Evolutionary conservation across 495 filamentous ascomycete genomes (phyloP), one percentile per base, ranked within the genome.

Genomic region (Penicillium dipodomyicola): DNA sequence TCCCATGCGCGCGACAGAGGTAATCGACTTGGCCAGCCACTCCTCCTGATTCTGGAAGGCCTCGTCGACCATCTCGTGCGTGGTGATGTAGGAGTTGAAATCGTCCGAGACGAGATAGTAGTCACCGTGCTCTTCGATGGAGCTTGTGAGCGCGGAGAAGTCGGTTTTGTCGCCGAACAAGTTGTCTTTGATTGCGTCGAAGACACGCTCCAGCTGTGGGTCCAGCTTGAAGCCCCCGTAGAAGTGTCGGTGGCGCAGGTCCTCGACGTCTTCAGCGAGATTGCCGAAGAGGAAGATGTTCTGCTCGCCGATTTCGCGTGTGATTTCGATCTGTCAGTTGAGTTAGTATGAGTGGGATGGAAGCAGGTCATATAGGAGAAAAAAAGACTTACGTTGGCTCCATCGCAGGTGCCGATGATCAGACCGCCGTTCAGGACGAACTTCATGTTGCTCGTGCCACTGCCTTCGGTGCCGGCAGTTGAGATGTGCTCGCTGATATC

Each of bases 271-370:
- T 76, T 98, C 95, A 58, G 94, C 90, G 7, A 98, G 84, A 68
- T 92, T 94, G 43, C 94, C 94, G 66, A 98, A 97, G 68, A 97
- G 87, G 84, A 97, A 98, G 72, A 97, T 97, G 76, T 97, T 97
- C 63, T 88, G 82, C 59, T 97, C 89, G 62, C 91, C 89, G 63
- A 97, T 89, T 74, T 98, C 95, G 53, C 95, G 92, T 5, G 94
- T 97, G 68, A 98, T 97, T 78, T 97, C 92, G 67, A 96, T 96
- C 90, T 94, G 23, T 23, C 25, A 27, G 20, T 33, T 15, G 33
- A 25, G 30, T 67, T 57, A 65, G 64, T 60, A 54, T 43, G 11
- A 32, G 20, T 5, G 11, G n/a, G 9, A 23, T 39, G 22, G 19
- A 27, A 29, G 47, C 10, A 46, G 23, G 27, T 30, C n/a, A 32